Evolutionary conservation across 1,284 basidiomycete genomes (phyloP).

Genomic region (Cystobasidiaceae sp.): DNA sequence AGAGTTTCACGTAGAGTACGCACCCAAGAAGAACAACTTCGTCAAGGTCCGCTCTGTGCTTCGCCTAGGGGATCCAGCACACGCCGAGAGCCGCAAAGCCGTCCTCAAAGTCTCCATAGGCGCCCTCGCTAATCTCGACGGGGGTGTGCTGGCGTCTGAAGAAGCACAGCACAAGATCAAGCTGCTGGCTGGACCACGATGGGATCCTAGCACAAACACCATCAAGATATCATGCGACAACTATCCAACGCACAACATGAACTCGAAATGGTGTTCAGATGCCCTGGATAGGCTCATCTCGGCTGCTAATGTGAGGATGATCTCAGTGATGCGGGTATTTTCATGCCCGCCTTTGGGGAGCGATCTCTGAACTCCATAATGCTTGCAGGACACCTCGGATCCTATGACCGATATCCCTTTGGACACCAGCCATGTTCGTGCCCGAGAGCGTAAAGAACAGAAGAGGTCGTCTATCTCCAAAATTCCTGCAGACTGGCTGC

Average conservation of each 20-base stretch:
- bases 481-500: constrained; percentile 47
- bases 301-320: constrained; percentile 46
- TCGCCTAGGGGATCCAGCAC: constrained; percentile 46
- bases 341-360: no score
- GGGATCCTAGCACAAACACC: constrained; percentile 31
- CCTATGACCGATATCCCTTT: constrained; percentile 45
- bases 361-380: no score
- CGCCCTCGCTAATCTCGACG: constrained; percentile 35
- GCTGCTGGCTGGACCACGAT: constrained; percentile 46
- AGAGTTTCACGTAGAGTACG: constrained; percentile 44
- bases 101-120: constrained; percentile 42
- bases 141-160: not conserved
- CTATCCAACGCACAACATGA: constrained; percentile 46
- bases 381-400: constrained; percentile 34
- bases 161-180: constrained; percentile 46
- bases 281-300: constrained; percentile 45
- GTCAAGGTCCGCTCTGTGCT: constrained; percentile 45
- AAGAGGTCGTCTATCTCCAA: constrained; percentile 41
- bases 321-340: no score
- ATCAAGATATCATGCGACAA: constrained; percentile 47
- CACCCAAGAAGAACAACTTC: constrained; percentile 37
- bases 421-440: constrained; percentile 42
- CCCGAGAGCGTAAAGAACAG: constrained; percentile 34
- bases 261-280: constrained; percentile 50
- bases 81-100: constrained; percentile 47